Base-by-base conservation (phyloP, 2,329 filamentous ascomycete species). In the Neonectria sp. region DNA sequence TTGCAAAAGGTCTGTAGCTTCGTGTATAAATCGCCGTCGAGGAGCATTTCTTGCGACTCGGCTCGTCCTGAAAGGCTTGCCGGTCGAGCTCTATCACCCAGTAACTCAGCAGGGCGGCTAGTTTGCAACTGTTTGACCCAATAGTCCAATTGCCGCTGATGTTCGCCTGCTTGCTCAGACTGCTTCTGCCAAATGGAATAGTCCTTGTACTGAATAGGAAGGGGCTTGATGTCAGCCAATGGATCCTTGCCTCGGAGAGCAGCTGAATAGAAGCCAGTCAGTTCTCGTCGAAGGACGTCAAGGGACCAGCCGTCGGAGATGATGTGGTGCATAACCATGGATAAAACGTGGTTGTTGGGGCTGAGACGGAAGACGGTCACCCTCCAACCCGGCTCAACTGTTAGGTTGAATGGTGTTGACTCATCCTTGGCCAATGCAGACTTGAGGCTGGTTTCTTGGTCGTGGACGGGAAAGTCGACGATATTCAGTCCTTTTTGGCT, bases 151-250 rank as follows among this genome's bases (percentile, higher is more conserved):
- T 52, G 72, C 3, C 24, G 52, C 13, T 71, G 25, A 9, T 71
- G 57, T 7, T 67, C 35, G 13, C 43, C 49, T 4, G 46, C 73
- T 1, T 81, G 79, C 9, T 79, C 72, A 49, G 77, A 80, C 0
- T 84, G 43, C 15, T 49, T 29, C 24, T 35, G 24, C 40, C 37
- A 43, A 35, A 57, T 33, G 1, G 74, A 55, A 29, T 65, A 74
- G 48, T 76, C 71, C 6, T 70, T 53, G 37, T 74, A 76, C 53
- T 74, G 70, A 21, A 76, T 71, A 0, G 74, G 63, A 0, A 76
- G 60, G 0, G 72, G 71, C 1, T 45, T 25, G 4, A 71, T 15
- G 4, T 59, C 24, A 4, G 68, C 61, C 4, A 68, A 27, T 2
- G 68, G 69, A 37, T 73, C 67, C 15, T 64, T 43, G 3, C 71